Evolutionary conservation across 192 early-diverging fungal species (phyloP).

Genomic region (Cladochytrium replicatum): DNA sequence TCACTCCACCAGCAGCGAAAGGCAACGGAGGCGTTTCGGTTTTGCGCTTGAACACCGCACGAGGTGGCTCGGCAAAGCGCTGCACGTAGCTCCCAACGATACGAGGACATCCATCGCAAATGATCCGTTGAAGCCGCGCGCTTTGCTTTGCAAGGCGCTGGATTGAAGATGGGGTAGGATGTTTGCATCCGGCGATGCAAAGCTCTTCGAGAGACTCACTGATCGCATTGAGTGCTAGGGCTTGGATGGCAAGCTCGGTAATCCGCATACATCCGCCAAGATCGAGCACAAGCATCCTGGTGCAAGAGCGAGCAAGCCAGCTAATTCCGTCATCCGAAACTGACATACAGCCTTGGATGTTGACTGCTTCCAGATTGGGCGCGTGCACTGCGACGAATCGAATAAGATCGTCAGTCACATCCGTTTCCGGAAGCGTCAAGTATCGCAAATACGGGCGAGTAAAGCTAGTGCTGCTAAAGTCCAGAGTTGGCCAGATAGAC

Average conservation of each 20-base stretch:
- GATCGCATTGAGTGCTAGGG: conserved; percentile 20
- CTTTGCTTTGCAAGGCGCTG: conserved; percentile 29
- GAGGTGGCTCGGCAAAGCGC: conserved; percentile 25
- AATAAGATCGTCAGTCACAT: conserved; percentile 33
- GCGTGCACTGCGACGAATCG: conserved; percentile 27
- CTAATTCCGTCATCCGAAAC: conserved; percentile 33
- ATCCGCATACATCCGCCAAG: conserved; percentile 32
- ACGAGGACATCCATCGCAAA: conserved; percentile 39
- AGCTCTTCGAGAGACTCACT: conserved; percentile 27
- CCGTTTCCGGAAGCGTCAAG: conserved; percentile 36
- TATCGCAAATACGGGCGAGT: conserved; percentile 25
- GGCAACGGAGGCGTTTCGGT: no score
- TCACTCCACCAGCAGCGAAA: no score
- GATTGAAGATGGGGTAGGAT: conserved; percentile 23
- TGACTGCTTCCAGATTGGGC: conserved; percentile 30
- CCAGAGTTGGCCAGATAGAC: no score
- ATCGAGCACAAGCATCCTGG: conserved; percentile 26
- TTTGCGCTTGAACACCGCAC: no score
- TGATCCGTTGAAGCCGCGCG: conserved; percentile 25
- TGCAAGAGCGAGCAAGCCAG: conserved; percentile 27
- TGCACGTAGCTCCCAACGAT: conserved; percentile 27
- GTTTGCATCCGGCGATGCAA: conserved; percentile 33
- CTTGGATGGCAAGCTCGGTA: conserved; percentile 32
- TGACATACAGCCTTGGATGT: conserved; percentile 32
- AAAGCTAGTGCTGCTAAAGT: conserved; percentile 9